These are phyloP conservation scores for Penicillium diatomitis DNA, from an alignment of 495 filamentous ascomycete genomes.

Conservation along the genomic window DNA sequence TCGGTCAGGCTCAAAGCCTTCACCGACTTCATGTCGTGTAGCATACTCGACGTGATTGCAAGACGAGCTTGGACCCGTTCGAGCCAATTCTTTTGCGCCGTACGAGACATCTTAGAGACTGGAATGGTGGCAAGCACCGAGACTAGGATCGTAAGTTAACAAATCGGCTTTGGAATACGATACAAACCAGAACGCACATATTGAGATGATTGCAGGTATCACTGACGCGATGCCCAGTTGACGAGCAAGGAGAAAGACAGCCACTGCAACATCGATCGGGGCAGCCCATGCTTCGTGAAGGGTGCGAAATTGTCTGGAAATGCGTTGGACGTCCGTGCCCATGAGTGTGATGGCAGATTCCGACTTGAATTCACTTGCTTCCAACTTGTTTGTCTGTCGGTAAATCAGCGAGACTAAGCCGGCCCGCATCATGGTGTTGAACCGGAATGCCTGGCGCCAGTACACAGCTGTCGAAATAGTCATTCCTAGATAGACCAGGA, in stretches of 20 bases:
- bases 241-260: constrained; percentile 39
- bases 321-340: constrained; percentile 44
- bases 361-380: constrained; percentile 19
- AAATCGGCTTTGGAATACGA: constrained; percentile 2
- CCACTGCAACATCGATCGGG: constrained; percentile 42
- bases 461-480: constrained; percentile 42
- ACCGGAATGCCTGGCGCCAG: constrained; percentile 40
- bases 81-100: constrained; percentile 26
- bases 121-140: constrained; percentile 8
- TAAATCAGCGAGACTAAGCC: constrained; percentile 31
- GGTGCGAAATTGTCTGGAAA: constrained; percentile 19
- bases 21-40: constrained; percentile 32
- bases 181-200: constrained; percentile 22
- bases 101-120: constrained; percentile 4
- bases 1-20: constrained; percentile 32
- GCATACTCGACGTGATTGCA: constrained; percentile 22
- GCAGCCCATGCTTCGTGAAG: constrained; percentile 45
- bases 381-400: constrained; percentile 22
- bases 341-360: constrained; percentile 44
- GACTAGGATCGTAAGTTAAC: not conserved
- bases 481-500: constrained; percentile 47
- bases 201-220: constrained; percentile 37
- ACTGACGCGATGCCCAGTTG: constrained; percentile 37
- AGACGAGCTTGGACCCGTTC: constrained; percentile 27
- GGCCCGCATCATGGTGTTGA: constrained; percentile 43